Evolutionary conservation across 192 early-diverging fungal species (phyloP), one percentile per base, ranked within the genome.

Genomic region (Mortierella claussenii): DNA sequence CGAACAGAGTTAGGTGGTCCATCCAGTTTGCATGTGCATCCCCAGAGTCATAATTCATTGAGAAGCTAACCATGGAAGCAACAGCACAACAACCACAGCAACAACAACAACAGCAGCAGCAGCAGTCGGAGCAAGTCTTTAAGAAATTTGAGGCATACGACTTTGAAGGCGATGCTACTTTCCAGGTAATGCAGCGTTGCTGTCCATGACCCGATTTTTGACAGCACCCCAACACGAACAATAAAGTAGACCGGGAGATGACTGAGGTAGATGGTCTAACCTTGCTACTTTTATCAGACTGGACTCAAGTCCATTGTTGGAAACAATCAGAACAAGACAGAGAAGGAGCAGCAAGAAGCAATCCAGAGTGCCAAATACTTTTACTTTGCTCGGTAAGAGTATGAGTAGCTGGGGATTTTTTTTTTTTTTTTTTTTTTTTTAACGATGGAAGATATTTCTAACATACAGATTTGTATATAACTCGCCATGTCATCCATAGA

Each of bases 301-400:
- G 70, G 70, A 2, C 52, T 75, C 28, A 47, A 75, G 45, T 75
- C 70, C 11, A 75, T 75, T 33, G 27, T 75, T 10, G 30, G 23
- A 11, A 66, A 48, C 49, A 60, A 60, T 31, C 55, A 60, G 32
- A 18, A 30, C 34, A 75, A 60, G 51, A 36, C 63, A 1, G 62
- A 53, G 40, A 33, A 60, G 49, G 70, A 75, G 13, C 62, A 75
- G 28, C 26, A 60, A 30, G 70, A 75, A 1, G 70, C 70, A 26
- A 43, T 75, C 3, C 30, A 59, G 3, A 75, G 60, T 17, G 70
- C 70, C 4, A 65, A 53, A 51, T 66, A 54, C 51, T 75, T 75
- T 55, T 75, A 75, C 28, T 75, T 55, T 65, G 34, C 63, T 10
- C 61, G 70, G 70, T 75, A 75, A n/a, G 27, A 17, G n/a, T 40